Evolutionary conservation across 345 rosid species (phyloP), one percentile per base, ranked within the genome.

Genomic region (Reutealis trisperma): DNA sequence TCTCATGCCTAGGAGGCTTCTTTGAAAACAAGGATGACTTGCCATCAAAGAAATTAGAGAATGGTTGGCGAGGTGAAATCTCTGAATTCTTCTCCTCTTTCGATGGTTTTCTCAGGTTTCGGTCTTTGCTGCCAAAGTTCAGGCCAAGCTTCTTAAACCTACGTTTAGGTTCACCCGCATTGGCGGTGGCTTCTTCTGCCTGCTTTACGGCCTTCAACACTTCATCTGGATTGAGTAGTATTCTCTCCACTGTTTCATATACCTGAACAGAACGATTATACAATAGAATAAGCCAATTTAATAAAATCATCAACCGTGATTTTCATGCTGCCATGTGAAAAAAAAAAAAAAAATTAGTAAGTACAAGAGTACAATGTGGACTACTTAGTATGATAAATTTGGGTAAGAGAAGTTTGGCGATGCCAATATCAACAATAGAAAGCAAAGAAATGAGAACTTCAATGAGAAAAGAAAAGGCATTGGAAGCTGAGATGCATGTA

Each of bases 161-260:
- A 3, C 91, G 84, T 80, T 81, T 93, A 13, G 83, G 83, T 70
- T 88, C 98, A 45, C 84, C 84, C 2, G 59, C 86, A 52, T 81
- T 79, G 21, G 51, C 61, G 12, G 83, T 70, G 7, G 81, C 74
- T 27, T 84, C 91, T 73, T 86, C 91, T 34, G 87, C 66, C 69
- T 83, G 88, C 77, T 86, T 90, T 83, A 85, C 73, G 62, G 86
- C 78, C 78, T 87, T 92, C 73, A 86, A 63, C 62, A 89, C 89
- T 81, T 93, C 95, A 54, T 93, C 94, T 5, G 97, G 97, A 67
- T 87, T 87, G 25, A 86, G 69, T 77, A 90, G 47, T 92, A 95
- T 87, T 62, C 85, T 83, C 80, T 95, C 99, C 82, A 93, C 90
- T 3, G 98, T 91, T 85, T 91, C 94, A 75, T 95, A 95, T 8